phyloP scores from a whole-genome alignment of 768 basidiomycete genomes.

The Trametopsis cervina region DNA sequence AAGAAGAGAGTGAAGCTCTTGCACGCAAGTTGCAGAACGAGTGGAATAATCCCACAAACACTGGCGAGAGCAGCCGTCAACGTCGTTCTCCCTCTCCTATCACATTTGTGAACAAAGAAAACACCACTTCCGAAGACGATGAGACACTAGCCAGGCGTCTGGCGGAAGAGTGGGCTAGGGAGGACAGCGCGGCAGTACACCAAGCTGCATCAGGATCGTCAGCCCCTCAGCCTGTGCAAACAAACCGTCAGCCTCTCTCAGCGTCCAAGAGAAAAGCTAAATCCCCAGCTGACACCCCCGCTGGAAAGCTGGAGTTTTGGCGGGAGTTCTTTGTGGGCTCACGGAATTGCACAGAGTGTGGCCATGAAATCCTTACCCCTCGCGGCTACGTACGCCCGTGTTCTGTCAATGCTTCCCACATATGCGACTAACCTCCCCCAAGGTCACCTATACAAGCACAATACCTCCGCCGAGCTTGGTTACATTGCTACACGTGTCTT shows the following conservation, averaged over 20 bases:
- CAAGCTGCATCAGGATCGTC: slow-evolving; percentile 9
- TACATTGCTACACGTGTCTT: slow-evolving; percentile 36
- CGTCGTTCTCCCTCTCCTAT: slow-evolving; percentile 3
- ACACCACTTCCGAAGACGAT: slow-evolving; percentile 25
- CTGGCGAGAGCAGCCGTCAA: slow-evolving; percentile 5
- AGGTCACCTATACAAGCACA: slow-evolving; percentile 24
- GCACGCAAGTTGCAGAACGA: slow-evolving; percentile 31
- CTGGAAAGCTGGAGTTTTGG: slow-evolving; percentile 27
- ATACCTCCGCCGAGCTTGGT: slow-evolving; percentile 20
- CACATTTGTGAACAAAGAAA: slow-evolving; percentile 3
- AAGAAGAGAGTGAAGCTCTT: slow-evolving; percentile 36
- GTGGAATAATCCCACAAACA: slow-evolving; percentile 12
- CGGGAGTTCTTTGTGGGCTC: slow-evolving; percentile 30
- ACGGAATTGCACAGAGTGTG: slow-evolving; percentile 33
- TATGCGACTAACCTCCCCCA: neutral
- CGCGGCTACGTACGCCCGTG: slow-evolving; percentile 35
- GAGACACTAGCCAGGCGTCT: slow-evolving; percentile 32
- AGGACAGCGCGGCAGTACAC: slow-evolving; percentile 8
- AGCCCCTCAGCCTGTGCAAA: slow-evolving; percentile 4
- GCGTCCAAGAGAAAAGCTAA: neutral
- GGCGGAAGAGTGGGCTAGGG: slow-evolving; percentile 33
- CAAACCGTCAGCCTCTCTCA: slow-evolving; percentile 6
- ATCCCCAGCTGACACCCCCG: slow-evolving; percentile 18
- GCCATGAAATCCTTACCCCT: slow-evolving; percentile 29
- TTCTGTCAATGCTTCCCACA: slow-evolving; percentile 1